A percentile compares a stretch with the other conserved stretches of the same genome.
These are phyloP conservation scores for Cyclotella baltica DNA, from an alignment of 108 stramenopile genomes.

Conservation along the genomic window DNA sequence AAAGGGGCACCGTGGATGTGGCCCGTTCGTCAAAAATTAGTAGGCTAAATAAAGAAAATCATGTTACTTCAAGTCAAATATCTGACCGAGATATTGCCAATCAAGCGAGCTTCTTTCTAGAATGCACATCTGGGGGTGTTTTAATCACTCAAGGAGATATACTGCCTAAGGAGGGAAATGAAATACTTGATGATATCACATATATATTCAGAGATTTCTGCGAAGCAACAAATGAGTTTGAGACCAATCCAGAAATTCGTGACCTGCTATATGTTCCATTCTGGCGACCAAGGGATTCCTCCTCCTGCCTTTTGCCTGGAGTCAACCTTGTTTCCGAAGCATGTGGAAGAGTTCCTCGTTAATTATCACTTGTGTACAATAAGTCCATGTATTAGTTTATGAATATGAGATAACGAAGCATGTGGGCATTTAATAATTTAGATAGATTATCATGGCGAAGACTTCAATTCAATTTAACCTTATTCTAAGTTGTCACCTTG, in stretches of 20 bases:
- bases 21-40: constrained; percentile 52
- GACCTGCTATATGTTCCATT: constrained; percentile 67
- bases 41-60: constrained; percentile 37
- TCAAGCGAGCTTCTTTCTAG: constrained; percentile 44
- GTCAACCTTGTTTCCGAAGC: constrained; percentile 70
- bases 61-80: constrained; percentile 32
- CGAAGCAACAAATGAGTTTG: constrained; percentile 24
- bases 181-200: constrained; percentile 57
- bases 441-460: no score
- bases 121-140: constrained; percentile 53
- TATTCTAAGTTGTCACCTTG: no score
- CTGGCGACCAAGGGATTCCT: constrained; percentile 76
- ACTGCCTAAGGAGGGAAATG: constrained; percentile 58
- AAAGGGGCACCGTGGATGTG: constrained; percentile 46
- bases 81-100: constrained; percentile 55
- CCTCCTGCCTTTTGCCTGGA: constrained; percentile 70
- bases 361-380: constrained; percentile 1
- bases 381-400: no score
- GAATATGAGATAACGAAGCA: no score
- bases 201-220: constrained; percentile 53
- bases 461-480: no score
- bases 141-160: constrained; percentile 78
- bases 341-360: constrained; percentile 74
- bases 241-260: constrained; percentile 39
- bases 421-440: no score